Evolutionary conservation across 2,329 filamentous ascomycete species (phyloP), one percentile per base, ranked within the genome.

Genomic region (Apiospora marii): DNA sequence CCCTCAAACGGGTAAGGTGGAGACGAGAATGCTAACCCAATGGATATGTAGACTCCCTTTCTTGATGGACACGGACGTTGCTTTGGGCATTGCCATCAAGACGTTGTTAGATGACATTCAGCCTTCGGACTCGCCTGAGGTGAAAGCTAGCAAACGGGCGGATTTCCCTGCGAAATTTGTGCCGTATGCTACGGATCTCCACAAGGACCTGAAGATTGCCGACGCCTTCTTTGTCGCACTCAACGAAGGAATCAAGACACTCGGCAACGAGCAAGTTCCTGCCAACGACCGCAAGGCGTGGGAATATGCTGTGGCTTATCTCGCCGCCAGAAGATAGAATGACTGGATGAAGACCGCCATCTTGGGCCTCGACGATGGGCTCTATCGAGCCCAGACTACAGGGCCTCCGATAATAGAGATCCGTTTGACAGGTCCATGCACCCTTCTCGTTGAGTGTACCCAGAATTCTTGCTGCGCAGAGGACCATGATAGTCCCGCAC

Each of bases 71-170:
- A 91, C 92, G 14, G 92, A 95, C 78, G 92, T 94, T 68, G 92
- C 91, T 16, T 87, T 96, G 46, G 93, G 92, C 41, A 93, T 96
- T 74, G 93, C 93, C 0, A 90, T 95, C 53, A 94, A 94, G 82
- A 94, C 92, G 12, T 94, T 94, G 79, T 87, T 94, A 30, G 92
- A 94, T 76, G 93, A 95, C 73, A 85, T 95, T 68, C 88, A 90
- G 69, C 86, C 87, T 27, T 83, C 85, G 12, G 88, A 93, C 74
- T 85, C 88, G 13, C 82, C 82, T 3, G 86, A 88, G 70, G 79
- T 83, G 71, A 85, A 86, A 68, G 80, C 83, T 30, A 75, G 78
- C 4, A 86, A 87, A 72, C 85, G 87, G 73, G 74, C 82, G n/a
- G 81, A 83, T 8, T 92, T 91, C 78, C 86, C 87, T 2, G 80